phyloP scores from a whole-genome alignment of 768 basidiomycete species.

The Tephrocybe sp. region DNA sequence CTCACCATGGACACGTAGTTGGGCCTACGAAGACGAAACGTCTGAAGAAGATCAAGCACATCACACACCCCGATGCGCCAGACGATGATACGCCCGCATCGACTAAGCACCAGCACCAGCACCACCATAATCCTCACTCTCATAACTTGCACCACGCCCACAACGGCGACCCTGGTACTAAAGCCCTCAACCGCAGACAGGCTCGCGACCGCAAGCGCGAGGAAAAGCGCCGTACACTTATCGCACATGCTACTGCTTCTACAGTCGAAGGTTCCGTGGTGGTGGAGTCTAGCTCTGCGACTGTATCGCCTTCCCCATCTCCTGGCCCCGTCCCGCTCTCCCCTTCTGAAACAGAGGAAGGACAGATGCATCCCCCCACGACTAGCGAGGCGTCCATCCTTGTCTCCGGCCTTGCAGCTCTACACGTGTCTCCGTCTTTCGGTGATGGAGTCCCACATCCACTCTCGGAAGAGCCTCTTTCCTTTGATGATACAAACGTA shows the following conservation, averaged over 20 bases:
- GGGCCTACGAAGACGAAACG: constrained; percentile 35
- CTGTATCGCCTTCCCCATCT: not conserved
- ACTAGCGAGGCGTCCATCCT: constrained; percentile 12
- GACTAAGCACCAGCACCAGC: not conserved
- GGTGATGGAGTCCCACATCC: too few species aligned
- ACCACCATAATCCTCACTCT: constrained; percentile 1
- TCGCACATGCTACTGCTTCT: constrained; percentile 25
- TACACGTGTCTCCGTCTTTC: constrained; percentile 13
- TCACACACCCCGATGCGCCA: constrained; percentile 17
- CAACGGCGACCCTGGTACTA: constrained; percentile 11
- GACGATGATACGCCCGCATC: constrained; percentile 11
- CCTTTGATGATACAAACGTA: not conserved
- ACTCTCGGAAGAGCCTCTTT: too few species aligned
- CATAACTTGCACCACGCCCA: not conserved
- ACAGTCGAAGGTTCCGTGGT: not conserved
- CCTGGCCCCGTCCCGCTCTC: not conserved
- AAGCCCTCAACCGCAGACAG: constrained; percentile 38
- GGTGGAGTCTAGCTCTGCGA: not conserved
- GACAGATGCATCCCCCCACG: not conserved
- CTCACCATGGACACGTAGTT: constrained; percentile 20
- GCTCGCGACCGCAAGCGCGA: constrained; percentile 53
- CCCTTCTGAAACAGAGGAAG: not conserved
- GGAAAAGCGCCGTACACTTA: constrained; percentile 37
- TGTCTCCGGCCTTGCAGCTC: constrained; percentile 16
- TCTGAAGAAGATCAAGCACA: constrained; percentile 37